Evolutionary conservation across 139 green algal genomes (phyloP).

Genomic region (Chlorella sp.): DNA sequence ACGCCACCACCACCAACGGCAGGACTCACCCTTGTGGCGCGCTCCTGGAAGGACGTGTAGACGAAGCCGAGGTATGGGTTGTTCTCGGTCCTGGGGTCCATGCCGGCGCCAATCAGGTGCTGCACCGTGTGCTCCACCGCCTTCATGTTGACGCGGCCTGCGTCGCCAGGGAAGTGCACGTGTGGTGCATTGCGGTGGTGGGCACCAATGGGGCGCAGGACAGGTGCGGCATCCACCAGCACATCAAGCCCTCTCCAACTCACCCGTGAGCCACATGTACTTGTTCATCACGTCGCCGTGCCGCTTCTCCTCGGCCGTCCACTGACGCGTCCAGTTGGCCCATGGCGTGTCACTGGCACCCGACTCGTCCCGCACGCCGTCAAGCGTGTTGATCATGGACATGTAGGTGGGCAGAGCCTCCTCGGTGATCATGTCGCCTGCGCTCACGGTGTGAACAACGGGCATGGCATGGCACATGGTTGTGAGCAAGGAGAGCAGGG

Average conservation of each 20-base stretch:
- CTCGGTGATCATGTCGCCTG: slow-evolving; percentile 94
- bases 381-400: slow-evolving; percentile 99
- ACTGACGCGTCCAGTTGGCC: slow-evolving; percentile 80
- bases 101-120: slow-evolving; percentile 93
- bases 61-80: slow-evolving; percentile 98
- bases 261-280: slow-evolving; percentile 80
- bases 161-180: slow-evolving; percentile 63
- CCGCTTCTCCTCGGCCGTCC: slow-evolving; percentile 97
- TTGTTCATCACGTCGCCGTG: slow-evolving; percentile 97
- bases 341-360: slow-evolving; percentile 77
- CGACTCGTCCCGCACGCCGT: slow-evolving; percentile 90
- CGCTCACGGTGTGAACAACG: slow-evolving; percentile 13
- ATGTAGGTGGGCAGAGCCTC: slow-evolving; percentile 99
- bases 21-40: slow-evolving; percentile 79
- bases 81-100: slow-evolving; percentile 98
- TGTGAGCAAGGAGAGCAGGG: too few relatives aligned
- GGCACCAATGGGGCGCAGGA: neutral
- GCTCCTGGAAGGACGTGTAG: slow-evolving; percentile 98
- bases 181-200: slow-evolving; percentile 25
- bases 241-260: slow-evolving; percentile 80
- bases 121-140: slow-evolving; percentile 86
- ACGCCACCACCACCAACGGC: neutral
- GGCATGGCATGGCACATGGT: too few relatives aligned
- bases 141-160: slow-evolving; percentile 57
- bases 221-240: neutral